Evolutionary conservation across 768 basidiomycete species (phyloP).

Genomic region (Multifurca ochricompacta): DNA sequence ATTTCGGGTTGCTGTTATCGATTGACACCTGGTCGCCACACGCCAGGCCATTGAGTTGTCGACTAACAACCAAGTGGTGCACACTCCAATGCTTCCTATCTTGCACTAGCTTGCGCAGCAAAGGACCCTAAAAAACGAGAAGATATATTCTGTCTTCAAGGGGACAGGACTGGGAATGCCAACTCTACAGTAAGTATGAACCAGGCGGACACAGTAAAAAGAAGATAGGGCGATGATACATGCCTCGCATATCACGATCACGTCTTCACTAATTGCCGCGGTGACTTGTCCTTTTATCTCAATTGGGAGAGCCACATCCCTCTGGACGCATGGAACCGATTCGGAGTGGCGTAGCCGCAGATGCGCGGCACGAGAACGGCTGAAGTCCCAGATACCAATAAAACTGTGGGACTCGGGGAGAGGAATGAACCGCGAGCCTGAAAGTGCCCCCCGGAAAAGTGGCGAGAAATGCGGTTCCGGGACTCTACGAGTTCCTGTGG

Average conservation of each 20-base stretch:
- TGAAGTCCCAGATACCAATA: background rate
- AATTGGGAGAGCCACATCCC: background rate
- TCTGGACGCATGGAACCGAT: background rate
- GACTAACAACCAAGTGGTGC: background rate
- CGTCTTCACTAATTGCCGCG: slow-evolving; percentile 8
- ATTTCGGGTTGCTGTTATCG: background rate
- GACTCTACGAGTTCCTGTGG: background rate
- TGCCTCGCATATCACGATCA: slow-evolving; percentile 7
- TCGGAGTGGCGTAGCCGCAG: background rate
- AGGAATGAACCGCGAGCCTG: background rate
- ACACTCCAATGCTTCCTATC: background rate
- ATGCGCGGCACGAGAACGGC: background rate
- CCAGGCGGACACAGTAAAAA: background rate
- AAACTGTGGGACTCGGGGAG: background rate
- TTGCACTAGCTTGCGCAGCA: too few species aligned
- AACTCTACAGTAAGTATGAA: background rate
- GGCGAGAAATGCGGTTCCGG: background rate
- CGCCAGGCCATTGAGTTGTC: background rate
- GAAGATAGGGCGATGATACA: background rate
- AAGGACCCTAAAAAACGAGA: slow-evolving; percentile 2
- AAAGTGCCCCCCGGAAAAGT: background rate
- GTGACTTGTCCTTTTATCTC: background rate
- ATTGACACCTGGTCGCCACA: background rate
- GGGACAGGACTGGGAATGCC: background rate
- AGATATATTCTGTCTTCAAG: background rate